Conservation (phyloP, 768 basidiomycete species). For the Amanita subjunquillea region DNA sequence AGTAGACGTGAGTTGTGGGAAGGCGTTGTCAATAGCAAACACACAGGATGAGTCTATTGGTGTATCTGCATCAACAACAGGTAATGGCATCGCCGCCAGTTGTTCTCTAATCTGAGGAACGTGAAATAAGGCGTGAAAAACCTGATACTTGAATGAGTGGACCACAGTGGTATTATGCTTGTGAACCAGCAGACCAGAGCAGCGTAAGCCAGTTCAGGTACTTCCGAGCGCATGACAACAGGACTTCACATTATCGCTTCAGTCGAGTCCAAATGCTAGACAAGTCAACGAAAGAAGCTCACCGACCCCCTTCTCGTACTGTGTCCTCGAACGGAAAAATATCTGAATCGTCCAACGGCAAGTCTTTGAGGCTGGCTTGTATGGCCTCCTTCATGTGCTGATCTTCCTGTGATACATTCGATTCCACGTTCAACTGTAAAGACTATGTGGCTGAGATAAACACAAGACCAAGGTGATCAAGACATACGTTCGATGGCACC, state of each 20-base stretch:
- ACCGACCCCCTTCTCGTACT: conserved; percentile 51
- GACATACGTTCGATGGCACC: conserved; percentile 55
- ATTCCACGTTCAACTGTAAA: conserved; percentile 20
- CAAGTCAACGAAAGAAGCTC: conserved; percentile 11
- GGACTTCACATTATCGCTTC: conserved; percentile 33
- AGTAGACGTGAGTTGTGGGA: neutral
- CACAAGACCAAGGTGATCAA: neutral
- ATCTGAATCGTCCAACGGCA: conserved; percentile 39
- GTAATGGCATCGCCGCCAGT: conserved; percentile 22
- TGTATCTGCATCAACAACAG: conserved; percentile 14
- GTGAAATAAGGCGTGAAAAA: conserved; percentile 51
- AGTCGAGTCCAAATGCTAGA: neutral
- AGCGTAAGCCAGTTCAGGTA: conserved; percentile 42
- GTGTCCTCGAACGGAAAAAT: conserved; percentile 40
- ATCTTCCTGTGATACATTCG: conserved; percentile 40
- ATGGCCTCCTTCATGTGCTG: conserved; percentile 61
- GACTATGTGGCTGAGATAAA: conserved; percentile 6
- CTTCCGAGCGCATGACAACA: conserved; percentile 53
- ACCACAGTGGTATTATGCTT: neutral
- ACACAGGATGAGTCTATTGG: conserved; percentile 19
- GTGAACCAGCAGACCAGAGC: conserved; percentile 32
- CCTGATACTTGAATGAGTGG: conserved; percentile 14
- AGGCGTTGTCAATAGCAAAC: neutral
- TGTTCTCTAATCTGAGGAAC: conserved; percentile 59
- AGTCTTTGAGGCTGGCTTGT: conserved; percentile 55